phyloP scores from a whole-genome alignment of 495 filamentous ascomycete genomes.

The Lepraria neglecta region DNA sequence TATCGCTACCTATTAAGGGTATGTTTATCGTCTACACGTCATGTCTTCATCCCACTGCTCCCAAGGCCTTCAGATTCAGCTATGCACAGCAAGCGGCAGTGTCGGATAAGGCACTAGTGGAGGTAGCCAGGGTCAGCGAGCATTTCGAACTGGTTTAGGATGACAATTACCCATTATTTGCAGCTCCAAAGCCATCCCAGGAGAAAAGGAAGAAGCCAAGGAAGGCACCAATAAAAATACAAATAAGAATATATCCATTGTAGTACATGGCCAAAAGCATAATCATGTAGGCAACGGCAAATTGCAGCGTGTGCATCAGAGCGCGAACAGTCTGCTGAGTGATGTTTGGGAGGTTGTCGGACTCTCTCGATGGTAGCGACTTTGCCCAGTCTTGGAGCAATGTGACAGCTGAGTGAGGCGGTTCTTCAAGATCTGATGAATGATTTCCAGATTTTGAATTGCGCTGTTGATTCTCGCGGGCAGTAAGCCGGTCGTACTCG shows the following conservation, averaged over 20 bases:
- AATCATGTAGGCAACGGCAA: conserved; percentile 63
- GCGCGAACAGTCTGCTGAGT: conserved; percentile 58
- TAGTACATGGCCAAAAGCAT: conserved; percentile 65
- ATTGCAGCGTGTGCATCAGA: conserved; percentile 57
- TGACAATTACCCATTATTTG: neutral
- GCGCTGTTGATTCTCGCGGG: neutral
- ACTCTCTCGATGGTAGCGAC: neutral
- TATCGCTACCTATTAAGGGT: too few species aligned
- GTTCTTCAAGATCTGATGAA: neutral
- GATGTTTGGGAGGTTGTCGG: conserved; percentile 1
- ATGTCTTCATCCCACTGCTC: neutral
- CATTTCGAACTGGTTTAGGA: too few species aligned
- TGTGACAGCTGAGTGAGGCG: conserved; percentile 4
- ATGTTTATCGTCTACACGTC: neutral
- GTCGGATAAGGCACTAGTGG: neutral
- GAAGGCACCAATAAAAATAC: conserved; percentile 20
- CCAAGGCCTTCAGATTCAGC: conserved; percentile 26
- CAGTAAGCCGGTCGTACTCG: conserved; percentile 50
- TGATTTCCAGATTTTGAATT: neutral
- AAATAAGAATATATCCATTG: conserved; percentile 40
- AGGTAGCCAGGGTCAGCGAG: neutral
- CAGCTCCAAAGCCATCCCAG: conserved; percentile 7
- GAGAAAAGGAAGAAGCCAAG: conserved; percentile 20
- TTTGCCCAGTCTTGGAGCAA: neutral
- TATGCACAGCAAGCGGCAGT: neutral